These are phyloP conservation scores for Herpetomonas tarakana DNA, from an alignment of 208 protist species.

Conservation along the genomic window DNA sequence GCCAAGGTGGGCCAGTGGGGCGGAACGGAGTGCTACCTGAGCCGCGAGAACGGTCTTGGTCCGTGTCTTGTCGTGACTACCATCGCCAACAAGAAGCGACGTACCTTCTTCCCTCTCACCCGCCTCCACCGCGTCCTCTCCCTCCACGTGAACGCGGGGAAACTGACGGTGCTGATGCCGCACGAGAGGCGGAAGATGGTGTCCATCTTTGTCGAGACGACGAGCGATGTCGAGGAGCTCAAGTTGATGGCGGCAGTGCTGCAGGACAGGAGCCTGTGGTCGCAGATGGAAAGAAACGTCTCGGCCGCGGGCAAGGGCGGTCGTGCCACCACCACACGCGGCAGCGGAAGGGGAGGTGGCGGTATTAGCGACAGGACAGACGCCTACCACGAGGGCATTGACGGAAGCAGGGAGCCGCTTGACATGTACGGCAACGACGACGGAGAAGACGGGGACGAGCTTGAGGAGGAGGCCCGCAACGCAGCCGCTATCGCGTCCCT, in stretches of 20 bases:
- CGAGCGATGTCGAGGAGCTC: slow-evolving; percentile 51
- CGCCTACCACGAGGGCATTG: slow-evolving; percentile 10
- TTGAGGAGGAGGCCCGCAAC: background rate
- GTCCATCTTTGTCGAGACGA: slow-evolving; percentile 71
- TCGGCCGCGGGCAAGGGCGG: slow-evolving; percentile 8
- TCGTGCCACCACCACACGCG: slow-evolving; percentile 1
- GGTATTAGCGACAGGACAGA: too few species aligned
- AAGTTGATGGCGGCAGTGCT: slow-evolving; percentile 61
- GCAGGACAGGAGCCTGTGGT: slow-evolving; percentile 46
- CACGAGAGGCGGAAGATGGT: slow-evolving; percentile 41
- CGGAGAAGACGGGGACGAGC: background rate
- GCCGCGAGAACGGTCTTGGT: slow-evolving; percentile 49
- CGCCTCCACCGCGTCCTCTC: slow-evolving; percentile 53
- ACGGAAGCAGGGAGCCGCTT: slow-evolving; percentile 4
- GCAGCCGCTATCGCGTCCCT: background rate
- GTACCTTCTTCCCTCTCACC: slow-evolving; percentile 68
- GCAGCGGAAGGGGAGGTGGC: background rate
- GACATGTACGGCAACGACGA: slow-evolving; percentile 8
- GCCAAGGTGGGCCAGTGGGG: slow-evolving; percentile 78
- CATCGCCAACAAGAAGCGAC: slow-evolving; percentile 46
- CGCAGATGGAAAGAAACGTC: slow-evolving; percentile 70
- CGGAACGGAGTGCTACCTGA: slow-evolving; percentile 86
- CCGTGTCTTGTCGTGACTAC: slow-evolving; percentile 82
- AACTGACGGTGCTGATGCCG: slow-evolving; percentile 63
- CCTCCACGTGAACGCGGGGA: slow-evolving; percentile 45